phyloP scores from a whole-genome alignment of 179 eudicot species.

The Beta lomatogona region DNA sequence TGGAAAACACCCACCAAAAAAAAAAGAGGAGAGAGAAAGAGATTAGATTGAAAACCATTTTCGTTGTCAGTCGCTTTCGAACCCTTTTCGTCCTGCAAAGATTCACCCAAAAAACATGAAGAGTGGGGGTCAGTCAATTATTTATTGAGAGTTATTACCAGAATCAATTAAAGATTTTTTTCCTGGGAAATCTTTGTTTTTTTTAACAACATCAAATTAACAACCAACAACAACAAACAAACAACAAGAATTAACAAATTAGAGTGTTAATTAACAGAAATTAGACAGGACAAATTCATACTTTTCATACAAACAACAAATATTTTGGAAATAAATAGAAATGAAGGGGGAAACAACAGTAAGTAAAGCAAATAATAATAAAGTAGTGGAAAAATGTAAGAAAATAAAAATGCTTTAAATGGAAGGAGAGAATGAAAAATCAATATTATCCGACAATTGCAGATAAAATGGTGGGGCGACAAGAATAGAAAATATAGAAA shows the following conservation, averaged over 20 bases:
- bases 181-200: neutral
- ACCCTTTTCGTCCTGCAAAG: slow-evolving; percentile 63
- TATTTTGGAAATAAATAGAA: neutral
- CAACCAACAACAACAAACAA: slow-evolving; percentile 16
- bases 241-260: neutral
- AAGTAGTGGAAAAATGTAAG: neutral
- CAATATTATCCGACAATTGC: slow-evolving; percentile 3
- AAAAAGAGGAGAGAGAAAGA: slow-evolving; percentile 14
- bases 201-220: neutral
- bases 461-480: slow-evolving; percentile 31
- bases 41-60: slow-evolving; percentile 52
- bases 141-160: neutral
- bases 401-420: slow-evolving; percentile 22
- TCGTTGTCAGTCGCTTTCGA: slow-evolving; percentile 63
- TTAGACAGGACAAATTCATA: slow-evolving; percentile 52
- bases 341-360: slow-evolving; percentile 12
- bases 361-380: neutral
- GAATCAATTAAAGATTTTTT: neutral
- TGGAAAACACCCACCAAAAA: slow-evolving; percentile 9
- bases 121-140: slow-evolving; percentile 25
- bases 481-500: slow-evolving; percentile 26
- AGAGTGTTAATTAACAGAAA: slow-evolving; percentile 22
- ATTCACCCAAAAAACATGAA: slow-evolving; percentile 18
- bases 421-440: slow-evolving; percentile 16
- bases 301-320: slow-evolving; percentile 32